A percentile compares a stretch with the other conserved stretches of the same genome.
Conservation (phyloP, 352 stramenopile genomes). For the Phytophthora hybrid region DNA sequence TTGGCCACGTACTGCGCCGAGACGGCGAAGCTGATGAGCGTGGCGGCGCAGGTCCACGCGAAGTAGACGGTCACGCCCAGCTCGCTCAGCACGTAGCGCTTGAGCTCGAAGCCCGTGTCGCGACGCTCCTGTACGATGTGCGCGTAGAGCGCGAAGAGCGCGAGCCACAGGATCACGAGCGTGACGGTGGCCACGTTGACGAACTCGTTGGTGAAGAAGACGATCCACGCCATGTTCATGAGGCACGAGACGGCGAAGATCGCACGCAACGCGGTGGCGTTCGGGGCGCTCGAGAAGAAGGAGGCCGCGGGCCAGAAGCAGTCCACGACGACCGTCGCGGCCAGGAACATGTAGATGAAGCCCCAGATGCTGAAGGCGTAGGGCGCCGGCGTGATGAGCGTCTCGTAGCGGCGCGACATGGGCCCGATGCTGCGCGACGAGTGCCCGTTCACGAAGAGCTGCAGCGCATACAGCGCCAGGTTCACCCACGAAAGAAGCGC, state of each 20-base stretch:
- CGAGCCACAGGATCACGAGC: slow-evolving; percentile 68
- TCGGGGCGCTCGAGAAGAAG: slow-evolving; percentile 58
- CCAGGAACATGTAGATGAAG: slow-evolving; percentile 79
- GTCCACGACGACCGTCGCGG: slow-evolving; percentile 70
- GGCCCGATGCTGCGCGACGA: slow-evolving; percentile 58
- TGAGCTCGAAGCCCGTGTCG: slow-evolving; percentile 51
- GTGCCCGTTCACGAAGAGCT: slow-evolving; percentile 70
- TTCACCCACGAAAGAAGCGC: slow-evolving; percentile 65
- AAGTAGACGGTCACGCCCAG: slow-evolving; percentile 78
- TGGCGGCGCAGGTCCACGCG: slow-evolving; percentile 74
- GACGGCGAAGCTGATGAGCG: slow-evolving; percentile 76
- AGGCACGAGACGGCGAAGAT: slow-evolving; percentile 74
- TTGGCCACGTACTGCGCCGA: slow-evolving; percentile 56
- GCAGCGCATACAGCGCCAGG: slow-evolving; percentile 65
- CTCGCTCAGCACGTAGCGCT: slow-evolving; percentile 65
- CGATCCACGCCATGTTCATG: slow-evolving; percentile 78
- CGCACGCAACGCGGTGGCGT: slow-evolving; percentile 56
- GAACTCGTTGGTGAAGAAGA: slow-evolving; percentile 73
- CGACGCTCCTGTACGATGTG: slow-evolving; percentile 57
- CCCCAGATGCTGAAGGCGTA: slow-evolving; percentile 87
- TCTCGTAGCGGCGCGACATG: slow-evolving; percentile 70
- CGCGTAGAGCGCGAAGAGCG: slow-evolving; percentile 66
- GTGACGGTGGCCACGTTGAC: slow-evolving; percentile 64
- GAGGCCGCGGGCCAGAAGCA: slow-evolving; percentile 70
- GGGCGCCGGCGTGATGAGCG: slow-evolving; percentile 77